These are phyloP conservation scores for Phialophora verrucosa DNA, from an alignment of 2,329 filamentous ascomycete species.

Conservation along the genomic window DNA sequence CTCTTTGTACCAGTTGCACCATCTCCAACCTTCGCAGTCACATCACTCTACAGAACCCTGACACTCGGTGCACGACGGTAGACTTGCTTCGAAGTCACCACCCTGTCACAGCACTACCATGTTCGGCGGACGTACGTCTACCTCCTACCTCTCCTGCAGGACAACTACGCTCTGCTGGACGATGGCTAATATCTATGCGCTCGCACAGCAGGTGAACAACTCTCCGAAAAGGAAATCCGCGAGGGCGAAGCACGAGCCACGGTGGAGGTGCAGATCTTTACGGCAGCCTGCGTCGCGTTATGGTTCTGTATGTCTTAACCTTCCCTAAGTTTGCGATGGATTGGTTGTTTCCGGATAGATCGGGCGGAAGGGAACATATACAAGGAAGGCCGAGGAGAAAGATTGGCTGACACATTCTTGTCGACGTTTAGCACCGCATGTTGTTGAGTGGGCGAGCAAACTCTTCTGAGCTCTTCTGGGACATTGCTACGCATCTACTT, in stretches of 20 bases:
- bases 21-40: neutral
- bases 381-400: slow-evolving; percentile 7
- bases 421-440: slow-evolving; percentile 52
- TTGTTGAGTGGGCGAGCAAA: slow-evolving; percentile 56
- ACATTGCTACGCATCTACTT: neutral
- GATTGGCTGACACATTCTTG: slow-evolving; percentile 8
- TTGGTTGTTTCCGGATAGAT: neutral
- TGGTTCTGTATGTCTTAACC: slow-evolving; percentile 63
- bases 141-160: slow-evolving; percentile 6
- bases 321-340: neutral
- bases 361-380: neutral
- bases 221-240: slow-evolving; percentile 54
- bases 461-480: slow-evolving; percentile 47
- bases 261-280: slow-evolving; percentile 60
- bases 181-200: neutral
- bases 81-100: neutral
- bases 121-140: slow-evolving; percentile 35
- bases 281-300: slow-evolving; percentile 61
- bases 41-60: neutral
- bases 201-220: slow-evolving; percentile 46
- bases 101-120: slow-evolving; percentile 14
- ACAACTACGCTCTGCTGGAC: neutral
- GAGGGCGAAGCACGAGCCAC: slow-evolving; percentile 61
- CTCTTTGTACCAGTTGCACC: neutral
- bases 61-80: neutral